Evolutionary conservation across 2,329 filamentous ascomycete species (phyloP).

Genomic region (Ceratocystis lukuohia): DNA sequence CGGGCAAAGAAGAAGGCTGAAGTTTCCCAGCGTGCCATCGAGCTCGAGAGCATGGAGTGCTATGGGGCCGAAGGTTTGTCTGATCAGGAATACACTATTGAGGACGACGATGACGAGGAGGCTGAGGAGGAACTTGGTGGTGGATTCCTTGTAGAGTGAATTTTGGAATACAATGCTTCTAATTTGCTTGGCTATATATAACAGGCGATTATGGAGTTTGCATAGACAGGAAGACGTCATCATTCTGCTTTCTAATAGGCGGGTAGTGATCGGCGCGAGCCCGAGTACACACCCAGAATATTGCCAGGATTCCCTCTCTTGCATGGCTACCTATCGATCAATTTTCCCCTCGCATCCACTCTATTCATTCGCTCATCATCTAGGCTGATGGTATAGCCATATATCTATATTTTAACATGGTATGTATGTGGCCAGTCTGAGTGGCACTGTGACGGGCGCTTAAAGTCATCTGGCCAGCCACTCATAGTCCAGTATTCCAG

Average conservation of each 20-base stretch:
- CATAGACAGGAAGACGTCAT: neutral
- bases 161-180: neutral
- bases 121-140: slow-evolving; percentile 7
- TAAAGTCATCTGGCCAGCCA: neutral
- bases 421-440: neutral
- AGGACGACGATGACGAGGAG: slow-evolving; percentile 12
- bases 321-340: too few relatives aligned
- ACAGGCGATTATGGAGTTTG: neutral
- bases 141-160: slow-evolving; percentile 9
- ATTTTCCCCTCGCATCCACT: too few relatives aligned
- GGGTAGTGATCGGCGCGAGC: neutral
- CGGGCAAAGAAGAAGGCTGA: neutral
- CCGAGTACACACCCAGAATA: too few relatives aligned
- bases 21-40: neutral
- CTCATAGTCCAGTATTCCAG: neutral
- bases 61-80: neutral
- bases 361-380: too few relatives aligned
- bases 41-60: neutral
- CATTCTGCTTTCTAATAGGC: neutral
- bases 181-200: neutral
- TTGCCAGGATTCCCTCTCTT: too few relatives aligned
- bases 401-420: neutral
- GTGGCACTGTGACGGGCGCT: neutral
- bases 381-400: too few relatives aligned
- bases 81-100: neutral